A percentile compares a stretch with the other conserved stretches of the same genome.
Evolutionary conservation across 164 flowering plant species (phyloP).

Genomic region (Nymphaea colorata): DNA sequence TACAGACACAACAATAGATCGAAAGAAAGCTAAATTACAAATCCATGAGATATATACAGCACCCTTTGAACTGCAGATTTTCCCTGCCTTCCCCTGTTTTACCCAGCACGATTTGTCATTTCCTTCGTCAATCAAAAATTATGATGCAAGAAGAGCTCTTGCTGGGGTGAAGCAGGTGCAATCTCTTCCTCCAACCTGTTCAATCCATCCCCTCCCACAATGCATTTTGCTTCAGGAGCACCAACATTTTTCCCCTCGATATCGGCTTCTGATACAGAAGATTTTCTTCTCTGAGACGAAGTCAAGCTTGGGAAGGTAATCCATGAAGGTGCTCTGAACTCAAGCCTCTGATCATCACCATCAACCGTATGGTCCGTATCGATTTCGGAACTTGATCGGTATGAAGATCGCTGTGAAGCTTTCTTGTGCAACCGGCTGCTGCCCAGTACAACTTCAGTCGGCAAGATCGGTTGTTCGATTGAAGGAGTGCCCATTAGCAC

Average conservation of each 20-base stretch:
- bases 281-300: conserved; percentile 88
- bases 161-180: conserved; percentile 84
- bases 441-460: conserved; percentile 88
- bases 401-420: conserved; percentile 65
- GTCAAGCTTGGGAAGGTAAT: conserved; percentile 93
- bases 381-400: conserved; percentile 47
- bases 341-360: conserved; percentile 64
- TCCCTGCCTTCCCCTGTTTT: too few species aligned
- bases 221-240: conserved; percentile 2
- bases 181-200: conserved; percentile 86
- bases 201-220: conserved; percentile 40
- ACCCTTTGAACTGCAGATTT: too few species aligned
- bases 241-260: conserved; percentile 34
- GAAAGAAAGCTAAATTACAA: too few species aligned
- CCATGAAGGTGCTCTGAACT: conserved; percentile 94
- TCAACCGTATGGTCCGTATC: conserved; percentile 40
- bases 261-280: conserved; percentile 77
- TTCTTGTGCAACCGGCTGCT: conserved; percentile 90
- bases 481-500: conserved; percentile 81
- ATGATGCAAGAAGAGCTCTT: conserved; percentile 78
- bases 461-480: conserved; percentile 76
- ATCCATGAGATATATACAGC: too few species aligned
- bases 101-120: too few species aligned
- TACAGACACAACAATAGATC: too few species aligned
- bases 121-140: conserved; percentile 43